Evolutionary conservation across 345 rosid species (phyloP).

Genomic region (Ailanthus altissimus): DNA sequence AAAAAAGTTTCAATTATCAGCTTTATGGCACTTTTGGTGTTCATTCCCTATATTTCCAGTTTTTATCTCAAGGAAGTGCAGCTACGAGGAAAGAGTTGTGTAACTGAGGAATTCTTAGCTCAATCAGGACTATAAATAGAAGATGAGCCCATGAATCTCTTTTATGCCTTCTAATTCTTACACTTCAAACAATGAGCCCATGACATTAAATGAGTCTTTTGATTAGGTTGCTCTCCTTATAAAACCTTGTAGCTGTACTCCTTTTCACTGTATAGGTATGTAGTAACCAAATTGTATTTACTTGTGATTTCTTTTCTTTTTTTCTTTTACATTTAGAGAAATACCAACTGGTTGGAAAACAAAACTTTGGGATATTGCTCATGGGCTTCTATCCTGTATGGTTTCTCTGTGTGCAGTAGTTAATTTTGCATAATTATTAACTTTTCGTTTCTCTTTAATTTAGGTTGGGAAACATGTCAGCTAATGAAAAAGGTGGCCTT

Average conservation of each 20-base stretch:
- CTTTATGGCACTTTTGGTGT: neutral
- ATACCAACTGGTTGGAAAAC: neutral
- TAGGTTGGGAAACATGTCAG: slow-evolving; percentile 84
- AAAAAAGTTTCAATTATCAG: neutral
- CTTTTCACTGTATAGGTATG: neutral
- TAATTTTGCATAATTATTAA: neutral
- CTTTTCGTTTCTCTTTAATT: slow-evolving; percentile 6
- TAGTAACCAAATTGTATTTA: neutral
- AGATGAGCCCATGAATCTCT: neutral
- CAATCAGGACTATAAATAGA: neutral
- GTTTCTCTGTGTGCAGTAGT: neutral
- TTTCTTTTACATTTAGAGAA: neutral
- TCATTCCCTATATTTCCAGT: neutral
- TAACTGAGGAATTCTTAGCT: neutral
- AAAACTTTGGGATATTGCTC: neutral
- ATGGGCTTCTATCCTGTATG: neutral
- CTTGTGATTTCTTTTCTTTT: neutral
- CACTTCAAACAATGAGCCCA: neutral
- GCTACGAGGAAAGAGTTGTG: neutral
- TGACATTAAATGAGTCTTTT: neutral
- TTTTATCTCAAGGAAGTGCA: neutral
- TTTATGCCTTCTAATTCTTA: neutral
- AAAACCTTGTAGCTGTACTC: neutral
- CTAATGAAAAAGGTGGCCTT: slow-evolving; percentile 77
- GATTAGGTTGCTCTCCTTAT: neutral